Evolutionary conservation across 768 basidiomycete genomes (phyloP).

Genomic region (Crassisporium funariophilum): DNA sequence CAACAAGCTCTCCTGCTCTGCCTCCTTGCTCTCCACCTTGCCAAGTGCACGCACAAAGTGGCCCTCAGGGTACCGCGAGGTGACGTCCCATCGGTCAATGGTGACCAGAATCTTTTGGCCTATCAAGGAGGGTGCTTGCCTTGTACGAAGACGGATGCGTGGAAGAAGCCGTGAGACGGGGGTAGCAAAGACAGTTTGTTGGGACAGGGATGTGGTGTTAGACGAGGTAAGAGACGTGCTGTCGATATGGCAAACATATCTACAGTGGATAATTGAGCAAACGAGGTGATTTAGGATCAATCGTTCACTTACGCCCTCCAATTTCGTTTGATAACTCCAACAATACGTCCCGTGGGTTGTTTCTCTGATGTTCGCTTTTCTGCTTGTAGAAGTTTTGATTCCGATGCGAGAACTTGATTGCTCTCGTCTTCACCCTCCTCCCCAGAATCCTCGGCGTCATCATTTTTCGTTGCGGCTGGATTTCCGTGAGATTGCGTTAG

Average conservation of each 20-base stretch:
- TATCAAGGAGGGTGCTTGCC: slow-evolving; percentile 87
- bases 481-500: slow-evolving; percentile 3
- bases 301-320: slow-evolving; percentile 80
- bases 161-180: slow-evolving; percentile 91
- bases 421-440: slow-evolving; percentile 51
- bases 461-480: slow-evolving; percentile 79
- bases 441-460: slow-evolving; percentile 80
- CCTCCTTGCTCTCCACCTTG: slow-evolving; percentile 90
- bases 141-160: slow-evolving; percentile 90
- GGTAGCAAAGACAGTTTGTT: slow-evolving; percentile 92
- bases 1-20: slow-evolving; percentile 91
- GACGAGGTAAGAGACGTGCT: slow-evolving; percentile 81
- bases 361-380: slow-evolving; percentile 53
- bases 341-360: slow-evolving; percentile 90
- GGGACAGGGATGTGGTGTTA: slow-evolving; percentile 75
- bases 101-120: slow-evolving; percentile 96
- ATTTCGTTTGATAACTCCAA: slow-evolving; percentile 92
- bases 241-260: slow-evolving; percentile 95
- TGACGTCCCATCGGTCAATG: slow-evolving; percentile 89
- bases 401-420: slow-evolving; percentile 38
- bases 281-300: slow-evolving; percentile 6
- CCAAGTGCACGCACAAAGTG: slow-evolving; percentile 95
- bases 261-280: slow-evolving; percentile 27
- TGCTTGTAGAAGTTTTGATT: slow-evolving; percentile 43
- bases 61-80: slow-evolving; percentile 92